These are phyloP conservation scores for Xylariaceae sp. DNA, from an alignment of 2,329 filamentous ascomycete genomes.

Conservation along the genomic window DNA sequence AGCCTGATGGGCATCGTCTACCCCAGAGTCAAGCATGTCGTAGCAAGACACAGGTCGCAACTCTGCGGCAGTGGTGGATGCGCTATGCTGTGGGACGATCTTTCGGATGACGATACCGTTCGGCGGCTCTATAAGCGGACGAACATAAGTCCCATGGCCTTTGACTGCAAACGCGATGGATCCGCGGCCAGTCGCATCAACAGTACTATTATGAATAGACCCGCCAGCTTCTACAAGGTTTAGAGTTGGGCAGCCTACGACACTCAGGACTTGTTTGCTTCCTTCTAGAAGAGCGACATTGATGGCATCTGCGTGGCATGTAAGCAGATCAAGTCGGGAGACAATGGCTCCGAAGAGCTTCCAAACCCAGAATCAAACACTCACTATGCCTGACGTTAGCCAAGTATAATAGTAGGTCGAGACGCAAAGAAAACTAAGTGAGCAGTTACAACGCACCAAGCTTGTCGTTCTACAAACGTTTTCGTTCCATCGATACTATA, in stretches of 20 bases:
- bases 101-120: constrained; percentile 27
- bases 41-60: constrained; percentile 49
- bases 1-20: constrained; percentile 45
- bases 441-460: constrained; percentile 30
- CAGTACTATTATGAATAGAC: constrained; percentile 42
- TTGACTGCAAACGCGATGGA: constrained; percentile 51
- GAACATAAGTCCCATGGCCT: constrained; percentile 47
- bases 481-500: constrained; percentile 54
- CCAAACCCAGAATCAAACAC: too few relatives aligned
- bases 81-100: constrained; percentile 32
- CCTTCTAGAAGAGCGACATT: constrained; percentile 53
- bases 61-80: constrained; percentile 20
- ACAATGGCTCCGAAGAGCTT: background rate
- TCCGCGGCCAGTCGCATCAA: constrained; percentile 44
- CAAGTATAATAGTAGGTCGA: too few relatives aligned
- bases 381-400: too few relatives aligned
- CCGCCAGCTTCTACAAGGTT: constrained; percentile 35
- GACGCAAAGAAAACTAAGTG: too few relatives aligned
- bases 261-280: constrained; percentile 48
- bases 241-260: constrained; percentile 48
- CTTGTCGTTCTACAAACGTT: constrained; percentile 52
- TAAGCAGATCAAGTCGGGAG: background rate
- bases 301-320: constrained; percentile 41
- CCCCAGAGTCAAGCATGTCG: constrained; percentile 45
- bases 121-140: constrained; percentile 34